Percentiles rank a stretch among this genome's conserved stretches.
Conservation (phyloP, 352 stramenopile species). For the Aphanomyces invadans region DNA sequence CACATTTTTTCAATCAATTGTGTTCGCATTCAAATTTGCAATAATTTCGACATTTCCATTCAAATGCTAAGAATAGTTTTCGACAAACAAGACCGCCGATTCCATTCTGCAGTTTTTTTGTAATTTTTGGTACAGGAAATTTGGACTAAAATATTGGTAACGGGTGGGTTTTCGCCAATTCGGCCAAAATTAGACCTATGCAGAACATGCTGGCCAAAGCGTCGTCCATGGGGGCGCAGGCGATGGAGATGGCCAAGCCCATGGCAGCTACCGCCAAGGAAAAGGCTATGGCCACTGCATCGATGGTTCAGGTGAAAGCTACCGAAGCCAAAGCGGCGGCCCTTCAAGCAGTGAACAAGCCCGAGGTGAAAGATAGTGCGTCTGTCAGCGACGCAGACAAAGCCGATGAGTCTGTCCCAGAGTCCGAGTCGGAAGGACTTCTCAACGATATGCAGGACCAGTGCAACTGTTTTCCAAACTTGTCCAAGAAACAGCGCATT, state of each 20-base stretch:
- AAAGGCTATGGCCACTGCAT: constrained; percentile 10
- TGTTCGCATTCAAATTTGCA: no score
- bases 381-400: neutral
- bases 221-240: constrained; percentile 14
- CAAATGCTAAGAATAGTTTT: no score
- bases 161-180: no score
- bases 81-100: no score
- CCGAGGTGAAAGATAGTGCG: neutral
- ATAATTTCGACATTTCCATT: no score
- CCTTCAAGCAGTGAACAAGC: neutral
- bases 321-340: constrained; percentile 19
- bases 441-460: constrained; percentile 59
- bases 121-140: no score
- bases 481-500: constrained; percentile 71
- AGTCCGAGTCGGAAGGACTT: constrained; percentile 40
- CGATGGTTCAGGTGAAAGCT: constrained; percentile 15
- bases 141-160: no score
- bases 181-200: neutral
- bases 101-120: no score
- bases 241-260: constrained; percentile 14
- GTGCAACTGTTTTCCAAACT: constrained; percentile 39
- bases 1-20: no score
- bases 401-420: neutral
- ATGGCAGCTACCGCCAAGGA: constrained; percentile 19
- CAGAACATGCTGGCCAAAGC: constrained; percentile 19